Evolutionary conservation across 2,329 filamentous ascomycete species (phyloP).

Genomic region (Delphinella strobiligena): DNA sequence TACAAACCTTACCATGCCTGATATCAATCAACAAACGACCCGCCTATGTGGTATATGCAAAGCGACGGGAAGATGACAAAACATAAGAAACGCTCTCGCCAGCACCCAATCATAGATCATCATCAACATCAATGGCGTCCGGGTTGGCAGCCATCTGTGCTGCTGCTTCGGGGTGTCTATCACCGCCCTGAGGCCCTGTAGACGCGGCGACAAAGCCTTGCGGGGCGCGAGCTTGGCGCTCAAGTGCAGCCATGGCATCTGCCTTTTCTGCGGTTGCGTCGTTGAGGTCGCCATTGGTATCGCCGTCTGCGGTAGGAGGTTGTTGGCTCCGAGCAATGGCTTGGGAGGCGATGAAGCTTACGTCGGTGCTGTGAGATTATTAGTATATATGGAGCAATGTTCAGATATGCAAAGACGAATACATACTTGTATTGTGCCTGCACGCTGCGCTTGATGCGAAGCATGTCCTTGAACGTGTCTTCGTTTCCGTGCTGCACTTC

Average conservation of each 20-base stretch:
- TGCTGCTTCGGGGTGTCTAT: conserved; percentile 11
- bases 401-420: background rate
- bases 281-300: conserved; percentile 27
- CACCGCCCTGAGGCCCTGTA: conserved; percentile 32
- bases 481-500: conserved; percentile 98
- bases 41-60: too few relatives aligned
- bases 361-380: conserved; percentile 56
- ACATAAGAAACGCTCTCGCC: too few relatives aligned
- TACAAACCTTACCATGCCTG: background rate
- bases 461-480: conserved; percentile 98
- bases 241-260: conserved; percentile 82
- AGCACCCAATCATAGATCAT: conserved; percentile 16
- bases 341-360: conserved; percentile 96
- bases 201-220: conserved; percentile 85
- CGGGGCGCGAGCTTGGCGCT: conserved; percentile 77
- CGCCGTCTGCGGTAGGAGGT: conserved; percentile 13
- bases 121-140: conserved; percentile 24
- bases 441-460: conserved; percentile 92
- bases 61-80: too few relatives aligned
- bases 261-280: conserved; percentile 39
- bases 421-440: conserved; percentile 87
- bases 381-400: conserved; percentile 17
- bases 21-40: background rate
- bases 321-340: conserved; percentile 67
- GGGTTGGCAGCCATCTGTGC: conserved; percentile 13